Evolutionary conservation across 2,329 filamentous ascomycete species (phyloP).

Genomic region (Calonectria pseudoreteaudii): DNA sequence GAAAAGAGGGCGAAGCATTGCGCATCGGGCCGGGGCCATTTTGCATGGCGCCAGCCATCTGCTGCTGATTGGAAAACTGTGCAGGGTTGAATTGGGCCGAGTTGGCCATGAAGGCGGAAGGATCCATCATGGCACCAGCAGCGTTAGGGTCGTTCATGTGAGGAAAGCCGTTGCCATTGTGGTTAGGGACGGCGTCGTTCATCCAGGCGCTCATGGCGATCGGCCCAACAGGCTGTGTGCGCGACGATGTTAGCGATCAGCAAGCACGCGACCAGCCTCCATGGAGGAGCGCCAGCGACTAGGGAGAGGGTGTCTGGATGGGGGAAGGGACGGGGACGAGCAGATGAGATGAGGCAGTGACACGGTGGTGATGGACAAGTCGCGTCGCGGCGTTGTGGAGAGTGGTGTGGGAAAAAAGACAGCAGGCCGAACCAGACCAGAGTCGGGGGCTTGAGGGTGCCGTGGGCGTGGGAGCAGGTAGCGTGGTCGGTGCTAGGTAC

Average conservation of each 20-base stretch:
- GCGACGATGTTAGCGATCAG: conserved; percentile 59
- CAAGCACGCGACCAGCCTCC: conserved; percentile 53
- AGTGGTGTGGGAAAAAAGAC: conserved; percentile 49
- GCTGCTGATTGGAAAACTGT: conserved; percentile 66
- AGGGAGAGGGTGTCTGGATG: conserved; percentile 45
- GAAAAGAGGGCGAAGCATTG: conserved; percentile 82
- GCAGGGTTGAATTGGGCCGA: conserved; percentile 70
- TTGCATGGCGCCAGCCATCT: conserved; percentile 73
- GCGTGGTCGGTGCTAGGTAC: conserved; percentile 20
- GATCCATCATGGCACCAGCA: conserved; percentile 72
- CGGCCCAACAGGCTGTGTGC: conserved; percentile 57
- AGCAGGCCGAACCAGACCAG: conserved; percentile 36
- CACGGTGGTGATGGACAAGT: conserved; percentile 59
- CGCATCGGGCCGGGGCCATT: conserved; percentile 85
- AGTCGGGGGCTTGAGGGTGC: conserved; percentile 30
- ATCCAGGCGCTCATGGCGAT: conserved; percentile 79
- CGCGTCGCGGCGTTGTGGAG: conserved; percentile 58
- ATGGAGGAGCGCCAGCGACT: conserved; percentile 51
- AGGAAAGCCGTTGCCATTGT: conserved; percentile 77
- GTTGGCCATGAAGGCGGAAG: conserved; percentile 72
- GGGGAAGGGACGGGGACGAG: conserved; percentile 51
- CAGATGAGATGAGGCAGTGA: conserved; percentile 60
- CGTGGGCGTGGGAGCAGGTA: conserved; percentile 12
- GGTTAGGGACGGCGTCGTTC: conserved; percentile 77
- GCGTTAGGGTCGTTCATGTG: conserved; percentile 72